phyloP scores from a whole-genome alignment of 805 yeast species.

The Zygotorulaspora florentina region DNA sequence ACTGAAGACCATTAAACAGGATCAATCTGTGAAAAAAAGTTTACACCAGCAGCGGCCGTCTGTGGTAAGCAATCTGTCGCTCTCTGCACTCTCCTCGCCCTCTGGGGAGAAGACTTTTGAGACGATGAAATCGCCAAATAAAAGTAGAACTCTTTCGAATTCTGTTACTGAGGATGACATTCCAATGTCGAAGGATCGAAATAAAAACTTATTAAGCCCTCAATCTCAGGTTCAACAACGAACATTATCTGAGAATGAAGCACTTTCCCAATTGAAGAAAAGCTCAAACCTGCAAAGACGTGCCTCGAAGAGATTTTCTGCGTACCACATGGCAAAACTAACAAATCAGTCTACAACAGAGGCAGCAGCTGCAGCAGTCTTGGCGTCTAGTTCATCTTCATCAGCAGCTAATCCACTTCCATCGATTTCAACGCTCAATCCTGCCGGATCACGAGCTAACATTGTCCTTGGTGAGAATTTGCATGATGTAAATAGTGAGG shows the following conservation, averaged over 20 bases:
- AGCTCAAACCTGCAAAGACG: conserved; percentile 83
- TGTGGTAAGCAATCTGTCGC: conserved; percentile 10
- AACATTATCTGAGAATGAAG: conserved; percentile 41
- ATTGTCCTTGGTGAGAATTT: no score
- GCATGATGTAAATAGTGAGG: not conserved
- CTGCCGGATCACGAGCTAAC: no score
- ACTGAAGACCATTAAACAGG: conserved; percentile 26
- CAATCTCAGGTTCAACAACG: conserved; percentile 6
- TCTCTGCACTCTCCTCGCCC: conserved; percentile 11
- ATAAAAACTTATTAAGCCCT: not conserved
- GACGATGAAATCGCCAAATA: conserved; percentile 1
- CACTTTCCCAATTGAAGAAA: conserved; percentile 72
- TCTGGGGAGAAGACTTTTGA: conserved; percentile 7
- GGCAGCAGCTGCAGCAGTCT: conserved; percentile 23
- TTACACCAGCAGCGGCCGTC: conserved; percentile 18
- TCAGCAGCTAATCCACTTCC: conserved; percentile 3
- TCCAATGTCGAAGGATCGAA: not conserved
- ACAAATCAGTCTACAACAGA: conserved; percentile 42
- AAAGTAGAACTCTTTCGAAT: not conserved
- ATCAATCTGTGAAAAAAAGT: conserved; percentile 8
- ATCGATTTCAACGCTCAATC: not conserved
- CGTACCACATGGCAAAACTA: conserved; percentile 82
- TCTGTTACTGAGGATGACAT: not conserved
- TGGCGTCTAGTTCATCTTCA: conserved; percentile 14
- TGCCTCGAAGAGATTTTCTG: conserved; percentile 91